Evolutionary conservation across 2,329 filamentous ascomycete species (phyloP), one percentile per base, ranked within the genome.

Genomic region (Penicillium aurantiogriseum): DNA sequence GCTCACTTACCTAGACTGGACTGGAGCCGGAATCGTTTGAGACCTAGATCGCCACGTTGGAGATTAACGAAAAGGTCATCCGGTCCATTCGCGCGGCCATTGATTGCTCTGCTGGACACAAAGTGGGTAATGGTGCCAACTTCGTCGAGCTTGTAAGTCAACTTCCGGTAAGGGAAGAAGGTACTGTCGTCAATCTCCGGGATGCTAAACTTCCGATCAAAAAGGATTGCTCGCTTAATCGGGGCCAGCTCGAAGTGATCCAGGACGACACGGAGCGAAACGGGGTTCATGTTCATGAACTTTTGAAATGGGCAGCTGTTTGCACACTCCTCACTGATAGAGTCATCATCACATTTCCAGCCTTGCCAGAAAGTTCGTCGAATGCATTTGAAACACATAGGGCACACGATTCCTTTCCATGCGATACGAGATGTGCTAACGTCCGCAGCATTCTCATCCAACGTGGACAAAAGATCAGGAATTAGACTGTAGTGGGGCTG

Each of bases 351-450:
- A 58, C 88, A 92, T 27, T 75, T 71, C 87, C 87, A 90, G 1
- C 80, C 79, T 5, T 72, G 74, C 86, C 88, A 92, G 25, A 79
- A 71, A 15, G 81, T 76, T 1, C 88, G 80, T 2, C 84, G 79
- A 42, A 80, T 85, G 64, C 88, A 90, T 40, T 83, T 80, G 0
- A 78, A 75, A 61, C 89, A 92, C 1, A 74, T 58, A 0, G 84
- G 85, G 63, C 89, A 92, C 2, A 88, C 83, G 46, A 91, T 83
- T 0, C 88, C 89, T 50, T 78, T 77, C 66, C 84, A 87, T 55
- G 82, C 84, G 9, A 77, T 70, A 3, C 76, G 73, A 11, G 83
- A 80, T 0, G 82, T 80, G 4, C 83, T 80, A 5, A 75, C 66
- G 0, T 74, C 70, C 15, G 75, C 73, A 0, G 71, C 63, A 1